These are phyloP conservation scores for Haplographium delicatum DNA, from an alignment of 495 filamentous ascomycete species.

Conservation along the genomic window DNA sequence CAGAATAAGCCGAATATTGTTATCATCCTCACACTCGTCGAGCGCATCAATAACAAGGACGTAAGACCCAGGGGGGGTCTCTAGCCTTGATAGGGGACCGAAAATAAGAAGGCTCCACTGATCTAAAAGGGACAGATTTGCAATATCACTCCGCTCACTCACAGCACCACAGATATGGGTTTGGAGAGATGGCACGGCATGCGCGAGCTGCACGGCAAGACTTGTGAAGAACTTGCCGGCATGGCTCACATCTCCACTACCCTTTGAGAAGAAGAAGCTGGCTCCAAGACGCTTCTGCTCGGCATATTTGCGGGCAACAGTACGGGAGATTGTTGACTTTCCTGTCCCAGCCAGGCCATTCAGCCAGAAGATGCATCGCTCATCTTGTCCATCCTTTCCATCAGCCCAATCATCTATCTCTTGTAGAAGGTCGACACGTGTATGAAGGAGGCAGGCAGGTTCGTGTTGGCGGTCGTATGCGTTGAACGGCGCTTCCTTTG, in stretches of 20 bases:
- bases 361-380: conserved; percentile 29
- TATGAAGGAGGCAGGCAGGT: conserved; percentile 3
- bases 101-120: conserved; percentile 20
- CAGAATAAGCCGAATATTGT: conserved; percentile 14
- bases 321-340: no score
- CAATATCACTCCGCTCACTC: conserved; percentile 12
- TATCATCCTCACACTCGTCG: conserved; percentile 20
- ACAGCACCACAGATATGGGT: conserved; percentile 13
- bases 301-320: no score
- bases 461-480: no score
- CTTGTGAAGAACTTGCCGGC: conserved; percentile 16
- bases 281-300: no score
- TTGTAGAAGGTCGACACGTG: conserved; percentile 16
- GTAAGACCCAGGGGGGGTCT: not conserved
- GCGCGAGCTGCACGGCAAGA: not conserved
- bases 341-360: no score
- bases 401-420: no score
- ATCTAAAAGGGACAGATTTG: no score
- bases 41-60: conserved; percentile 21
- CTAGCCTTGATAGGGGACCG: conserved; percentile 17
- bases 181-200: not conserved
- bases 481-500: conserved; percentile 18
- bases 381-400: no score
- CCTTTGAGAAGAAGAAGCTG: no score
- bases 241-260: conserved; percentile 15